A percentile compares a stretch with the other conserved stretches of the same genome.
Evolutionary conservation across 2,329 filamentous ascomycete genomes (phyloP).

Genomic region (Arthrobotrys sinensis): DNA sequence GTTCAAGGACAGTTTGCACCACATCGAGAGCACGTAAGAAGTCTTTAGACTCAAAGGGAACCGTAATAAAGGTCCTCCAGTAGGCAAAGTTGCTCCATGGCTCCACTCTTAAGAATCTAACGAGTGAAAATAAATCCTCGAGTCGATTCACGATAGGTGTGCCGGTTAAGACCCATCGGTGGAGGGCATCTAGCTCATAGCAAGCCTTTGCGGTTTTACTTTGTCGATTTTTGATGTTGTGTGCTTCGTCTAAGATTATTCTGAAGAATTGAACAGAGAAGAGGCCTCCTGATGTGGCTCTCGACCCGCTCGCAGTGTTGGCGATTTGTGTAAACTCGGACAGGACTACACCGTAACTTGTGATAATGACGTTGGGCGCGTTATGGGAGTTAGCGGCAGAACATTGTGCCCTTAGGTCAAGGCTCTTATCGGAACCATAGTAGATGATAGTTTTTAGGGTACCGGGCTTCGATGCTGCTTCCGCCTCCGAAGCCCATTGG

Average conservation of each 20-base stretch:
- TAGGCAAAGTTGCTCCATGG: slow-evolving; percentile 99
- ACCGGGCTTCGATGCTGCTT: slow-evolving; percentile 88
- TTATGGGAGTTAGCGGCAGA: slow-evolving; percentile 79
- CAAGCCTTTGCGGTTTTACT: slow-evolving; percentile 97
- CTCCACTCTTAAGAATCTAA: slow-evolving; percentile 92
- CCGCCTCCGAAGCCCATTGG: slow-evolving; percentile 96
- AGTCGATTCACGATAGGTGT: slow-evolving; percentile 97
- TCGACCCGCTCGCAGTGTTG: slow-evolving; percentile 75
- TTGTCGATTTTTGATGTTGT: slow-evolving; percentile 89
- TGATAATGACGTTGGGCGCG: slow-evolving; percentile 92
- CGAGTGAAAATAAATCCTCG: slow-evolving; percentile 93
- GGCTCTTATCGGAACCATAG: slow-evolving; percentile 87
- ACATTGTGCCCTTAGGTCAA: slow-evolving; percentile 84
- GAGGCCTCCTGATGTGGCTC: slow-evolving; percentile 78
- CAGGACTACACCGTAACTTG: slow-evolving; percentile 90
- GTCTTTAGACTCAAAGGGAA: slow-evolving; percentile 95
- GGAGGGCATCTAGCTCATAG: slow-evolving; percentile 86
- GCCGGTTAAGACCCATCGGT: slow-evolving; percentile 93
- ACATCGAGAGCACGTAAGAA: slow-evolving; percentile 95
- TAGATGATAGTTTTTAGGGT: slow-evolving; percentile 89
- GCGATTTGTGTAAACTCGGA: slow-evolving; percentile 87
- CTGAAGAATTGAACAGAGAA: slow-evolving; percentile 97
- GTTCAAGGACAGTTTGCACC: slow-evolving; percentile 95
- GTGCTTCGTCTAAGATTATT: slow-evolving; percentile 94
- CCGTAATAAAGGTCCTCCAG: slow-evolving; percentile 98